Conservation (phyloP, 1,284 basidiomycete species). For the Cronartium quercuum region DNA sequence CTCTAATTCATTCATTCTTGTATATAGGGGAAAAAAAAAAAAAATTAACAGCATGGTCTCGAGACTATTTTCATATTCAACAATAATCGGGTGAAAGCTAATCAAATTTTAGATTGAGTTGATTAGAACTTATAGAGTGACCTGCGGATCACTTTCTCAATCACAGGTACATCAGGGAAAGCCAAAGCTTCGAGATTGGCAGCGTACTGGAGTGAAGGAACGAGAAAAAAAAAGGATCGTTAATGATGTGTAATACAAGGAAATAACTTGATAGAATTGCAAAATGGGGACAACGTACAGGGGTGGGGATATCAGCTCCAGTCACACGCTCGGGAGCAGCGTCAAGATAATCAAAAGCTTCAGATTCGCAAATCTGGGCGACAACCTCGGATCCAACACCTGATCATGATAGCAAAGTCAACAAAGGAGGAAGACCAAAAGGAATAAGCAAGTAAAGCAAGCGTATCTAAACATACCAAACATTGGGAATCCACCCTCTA, state of each 20-base stretch:
- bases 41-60: neutral
- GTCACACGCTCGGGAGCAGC: constrained; percentile 96
- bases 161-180: constrained; percentile 81
- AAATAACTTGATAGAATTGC: no score
- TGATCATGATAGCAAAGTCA: constrained; percentile 81
- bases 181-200: constrained; percentile 76
- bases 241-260: no score
- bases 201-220: constrained; percentile 62
- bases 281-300: constrained; percentile 59
- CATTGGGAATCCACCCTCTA: constrained; percentile 96
- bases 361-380: constrained; percentile 65
- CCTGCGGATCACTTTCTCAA: constrained; percentile 85
- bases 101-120: neutral
- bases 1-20: no score
- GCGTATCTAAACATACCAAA: constrained; percentile 61
- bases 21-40: no score
- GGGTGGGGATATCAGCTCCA: constrained; percentile 91
- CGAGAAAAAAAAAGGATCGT: neutral
- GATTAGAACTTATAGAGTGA: constrained; percentile 58
- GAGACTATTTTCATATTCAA: neutral
- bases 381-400: constrained; percentile 54
- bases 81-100: neutral
- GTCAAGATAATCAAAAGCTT: constrained; percentile 94
- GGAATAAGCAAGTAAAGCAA: neutral
- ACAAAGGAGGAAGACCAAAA: constrained; percentile 60